Percentiles rank a stretch among this genome's conserved stretches.
These are phyloP conservation scores for Gloeopeniophorella convolvens DNA, from an alignment of 768 basidiomycete species.

Conservation along the genomic window DNA sequence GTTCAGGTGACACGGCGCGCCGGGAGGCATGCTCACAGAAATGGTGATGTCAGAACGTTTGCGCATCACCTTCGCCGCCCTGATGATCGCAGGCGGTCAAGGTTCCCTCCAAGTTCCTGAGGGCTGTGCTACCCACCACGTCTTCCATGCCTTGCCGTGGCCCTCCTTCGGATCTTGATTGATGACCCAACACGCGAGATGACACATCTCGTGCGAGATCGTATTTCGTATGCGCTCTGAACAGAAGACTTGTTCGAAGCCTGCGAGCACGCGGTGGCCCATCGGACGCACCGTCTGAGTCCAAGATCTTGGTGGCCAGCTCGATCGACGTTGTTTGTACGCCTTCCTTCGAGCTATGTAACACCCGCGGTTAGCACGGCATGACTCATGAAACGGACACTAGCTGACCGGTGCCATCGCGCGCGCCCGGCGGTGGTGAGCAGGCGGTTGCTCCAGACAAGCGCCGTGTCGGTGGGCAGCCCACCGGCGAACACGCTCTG, in stretches of 20 bases:
- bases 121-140: constrained; percentile 42
- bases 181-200: constrained; percentile 82
- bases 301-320: constrained; percentile 77
- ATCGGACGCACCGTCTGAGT: constrained; percentile 58
- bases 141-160: constrained; percentile 68
- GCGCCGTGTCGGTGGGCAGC: constrained; percentile 11
- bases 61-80: constrained; percentile 69
- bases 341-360: constrained; percentile 47
- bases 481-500: constrained; percentile 12
- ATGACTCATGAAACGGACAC: background rate
- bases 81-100: constrained; percentile 24
- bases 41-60: constrained; percentile 64
- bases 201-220: constrained; percentile 89
- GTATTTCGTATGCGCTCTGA: constrained; percentile 77
- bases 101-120: background rate
- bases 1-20: constrained; percentile 1
- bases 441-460: constrained; percentile 19
- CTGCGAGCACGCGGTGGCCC: no score
- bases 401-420: constrained; percentile 17
- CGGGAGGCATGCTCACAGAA: constrained; percentile 39
- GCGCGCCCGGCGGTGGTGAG: constrained; percentile 21
- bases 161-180: constrained; percentile 60
- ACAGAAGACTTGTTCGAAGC: no score
- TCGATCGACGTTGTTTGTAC: constrained; percentile 60
- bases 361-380: background rate